These are phyloP conservation scores for Pseudopediastrum boryanum DNA, from an alignment of 139 green algal species.

Conservation along the genomic window DNA sequence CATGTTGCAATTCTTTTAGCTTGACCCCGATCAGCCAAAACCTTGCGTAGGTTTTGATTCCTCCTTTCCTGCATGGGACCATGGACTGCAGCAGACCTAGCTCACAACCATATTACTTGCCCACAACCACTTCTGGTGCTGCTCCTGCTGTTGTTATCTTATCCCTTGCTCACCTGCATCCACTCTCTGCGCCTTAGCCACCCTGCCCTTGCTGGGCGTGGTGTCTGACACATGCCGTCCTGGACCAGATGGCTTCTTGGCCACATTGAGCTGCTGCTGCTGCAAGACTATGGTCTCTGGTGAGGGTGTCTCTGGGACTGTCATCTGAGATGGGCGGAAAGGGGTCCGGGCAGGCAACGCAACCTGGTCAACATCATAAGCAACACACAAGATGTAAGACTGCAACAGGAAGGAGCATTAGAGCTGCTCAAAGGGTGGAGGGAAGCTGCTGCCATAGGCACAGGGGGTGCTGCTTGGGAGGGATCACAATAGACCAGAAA, in stretches of 20 bases:
- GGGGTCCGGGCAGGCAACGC: constrained; percentile 12
- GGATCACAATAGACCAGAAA: no score
- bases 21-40: no score
- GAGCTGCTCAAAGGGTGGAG: no score
- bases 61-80: no score
- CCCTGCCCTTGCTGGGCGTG: constrained; percentile 60
- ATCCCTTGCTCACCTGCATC: not conserved
- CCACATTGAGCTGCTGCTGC: not conserved
- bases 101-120: no score
- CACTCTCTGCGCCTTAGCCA: constrained; percentile 52
- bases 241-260: constrained; percentile 11
- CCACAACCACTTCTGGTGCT: no score
- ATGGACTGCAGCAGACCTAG: no score
- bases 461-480: constrained; percentile 5
- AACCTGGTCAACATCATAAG: not conserved
- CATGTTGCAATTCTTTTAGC: no score
- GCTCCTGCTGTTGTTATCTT: no score
- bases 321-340: constrained; percentile 63
- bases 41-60: no score
- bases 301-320: constrained; percentile 84
- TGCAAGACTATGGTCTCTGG: constrained; percentile 47
- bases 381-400: not conserved
- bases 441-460: no score
- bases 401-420: not conserved
- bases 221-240: constrained; percentile 64